Base-by-base conservation (phyloP, 2,329 filamentous ascomycete species). In the Aspergillus floridensis region DNA sequence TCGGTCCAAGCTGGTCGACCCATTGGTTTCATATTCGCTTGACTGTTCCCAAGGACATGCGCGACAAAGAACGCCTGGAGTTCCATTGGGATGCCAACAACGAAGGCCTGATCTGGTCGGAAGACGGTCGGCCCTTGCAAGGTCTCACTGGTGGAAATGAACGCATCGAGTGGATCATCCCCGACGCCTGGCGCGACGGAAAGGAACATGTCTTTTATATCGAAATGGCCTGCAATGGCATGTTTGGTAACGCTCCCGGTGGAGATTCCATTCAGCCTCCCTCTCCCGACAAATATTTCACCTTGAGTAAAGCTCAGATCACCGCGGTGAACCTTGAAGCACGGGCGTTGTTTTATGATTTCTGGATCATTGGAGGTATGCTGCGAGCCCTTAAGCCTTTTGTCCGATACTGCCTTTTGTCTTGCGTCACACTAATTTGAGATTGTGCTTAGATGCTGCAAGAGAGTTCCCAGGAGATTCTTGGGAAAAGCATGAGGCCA, bases 221-320 rank as follows among this genome's bases (percentile, higher is more conserved):
- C 65, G 95, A 99, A 79, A 96, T 98, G 91, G 95, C 95, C 21
- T 98, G 95, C 79, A 99, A 99, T 75, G 88, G 89, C 75, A 98
- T 98, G 93, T 98, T 98, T 78, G 95, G 95, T 67, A 96, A 96
- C 74, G 89, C 92, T 0, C 84, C 89, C 0, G 89, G 89, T 21
- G 92, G 91, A 26, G 91, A 96, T 74, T 86, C 83, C 32, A 98
- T 97, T 66, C 91, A 96, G 73, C 92, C 95, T 14, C 95, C 95
- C 0, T 82, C 89, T 60, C 90, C 91, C n/a, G 86, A 97, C 80
- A 89, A 84, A 68, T 90, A 89, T 72, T 99, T 89, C 74, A 83
- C 82, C 59, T 83, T 99, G 57, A 78, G 80, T 63, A 88, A 87
- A 64, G 93, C 93, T 14, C 88, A 93, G 61, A 96, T 99, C 63